Conservation (phyloP, 108 stramenopile genomes). For the Nitzschia palea region DNA sequence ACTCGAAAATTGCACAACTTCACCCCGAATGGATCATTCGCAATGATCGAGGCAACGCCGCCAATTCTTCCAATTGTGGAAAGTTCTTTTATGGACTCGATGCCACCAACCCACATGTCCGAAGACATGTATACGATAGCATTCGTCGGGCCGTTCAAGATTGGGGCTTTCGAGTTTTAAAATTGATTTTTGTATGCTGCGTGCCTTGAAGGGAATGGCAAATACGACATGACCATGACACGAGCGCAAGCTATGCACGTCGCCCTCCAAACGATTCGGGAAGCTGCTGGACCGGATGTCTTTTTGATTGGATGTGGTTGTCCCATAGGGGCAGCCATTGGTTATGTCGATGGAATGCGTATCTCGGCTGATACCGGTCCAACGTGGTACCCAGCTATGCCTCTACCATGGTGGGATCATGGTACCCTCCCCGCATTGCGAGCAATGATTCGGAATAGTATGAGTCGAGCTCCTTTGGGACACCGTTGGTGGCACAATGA, state of each 20-base stretch:
- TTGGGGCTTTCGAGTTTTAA: conserved; percentile 89
- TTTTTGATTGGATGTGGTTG: conserved; percentile 92
- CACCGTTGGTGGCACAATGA: conserved; percentile 95
- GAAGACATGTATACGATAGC: conserved; percentile 61
- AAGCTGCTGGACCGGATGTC: conserved; percentile 76
- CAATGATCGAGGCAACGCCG: conserved; percentile 68
- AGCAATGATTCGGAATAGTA: conserved; percentile 88
- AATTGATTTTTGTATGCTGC: conserved; percentile 94
- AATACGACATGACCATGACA: conserved; percentile 78
- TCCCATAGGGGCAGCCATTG: conserved; percentile 79
- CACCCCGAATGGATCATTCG: conserved; percentile 94
- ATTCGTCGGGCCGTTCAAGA: conserved; percentile 79
- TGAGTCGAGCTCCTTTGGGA: conserved; percentile 78
- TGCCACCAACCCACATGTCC: conserved; percentile 85
- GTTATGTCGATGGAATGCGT: conserved; percentile 87
- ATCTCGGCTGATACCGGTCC: conserved; percentile 92
- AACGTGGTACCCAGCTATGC: conserved; percentile 86
- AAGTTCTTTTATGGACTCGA: conserved; percentile 94
- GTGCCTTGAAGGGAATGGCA: conserved; percentile 84
- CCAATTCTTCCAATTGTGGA: conserved; percentile 92
- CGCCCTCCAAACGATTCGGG: conserved; percentile 81
- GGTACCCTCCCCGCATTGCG: conserved; percentile 89
- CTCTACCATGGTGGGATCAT: conserved; percentile 86
- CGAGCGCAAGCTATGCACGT: conserved; percentile 89
- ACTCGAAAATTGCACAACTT: conserved; percentile 65